Evolutionary conservation across 345 rosid genomes (phyloP).

Genomic region (Salix udensis): DNA sequence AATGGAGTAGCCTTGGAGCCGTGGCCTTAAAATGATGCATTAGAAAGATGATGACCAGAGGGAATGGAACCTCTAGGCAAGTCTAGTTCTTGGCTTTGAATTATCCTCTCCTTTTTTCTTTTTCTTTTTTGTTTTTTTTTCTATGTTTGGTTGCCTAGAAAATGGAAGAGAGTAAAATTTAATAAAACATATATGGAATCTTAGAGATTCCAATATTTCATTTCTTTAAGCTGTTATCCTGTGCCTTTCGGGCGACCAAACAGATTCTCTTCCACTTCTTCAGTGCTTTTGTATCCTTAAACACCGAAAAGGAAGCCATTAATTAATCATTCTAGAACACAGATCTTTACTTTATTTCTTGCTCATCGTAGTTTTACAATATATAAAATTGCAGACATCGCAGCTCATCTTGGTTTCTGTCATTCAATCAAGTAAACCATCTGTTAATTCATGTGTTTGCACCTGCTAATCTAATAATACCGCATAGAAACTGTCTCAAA

Average conservation of each 20-base stretch:
- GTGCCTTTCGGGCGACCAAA: slow-evolving; percentile 8
- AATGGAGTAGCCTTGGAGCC: slow-evolving; percentile 8
- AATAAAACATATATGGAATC: slow-evolving; percentile 5
- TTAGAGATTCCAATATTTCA: slow-evolving; percentile 13
- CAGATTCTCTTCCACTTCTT: slow-evolving; percentile 1
- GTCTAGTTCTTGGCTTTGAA: slow-evolving; percentile 60
- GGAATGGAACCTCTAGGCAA: slow-evolving; percentile 51
- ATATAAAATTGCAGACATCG: not conserved
- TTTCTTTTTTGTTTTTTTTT: not conserved
- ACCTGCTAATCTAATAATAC: not conserved
- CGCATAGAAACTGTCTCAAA: not conserved
- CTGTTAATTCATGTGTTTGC: not conserved
- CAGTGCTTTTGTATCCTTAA: not conserved
- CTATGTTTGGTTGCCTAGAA: slow-evolving; percentile 37
- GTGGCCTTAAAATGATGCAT: slow-evolving; percentile 17
- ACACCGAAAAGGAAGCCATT: slow-evolving; percentile 2
- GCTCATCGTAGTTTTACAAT: not conserved
- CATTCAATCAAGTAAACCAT: not conserved
- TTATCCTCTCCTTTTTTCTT: slow-evolving; percentile 1
- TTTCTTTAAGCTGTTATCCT: not conserved
- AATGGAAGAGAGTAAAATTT: slow-evolving; percentile 21
- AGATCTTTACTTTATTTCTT: not conserved
- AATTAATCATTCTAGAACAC: not conserved
- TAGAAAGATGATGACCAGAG: slow-evolving; percentile 13
- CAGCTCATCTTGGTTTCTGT: not conserved